These are phyloP conservation scores for Fusarium coffeatum DNA, from an alignment of 2,329 filamentous ascomycete species.

Conservation along the genomic window DNA sequence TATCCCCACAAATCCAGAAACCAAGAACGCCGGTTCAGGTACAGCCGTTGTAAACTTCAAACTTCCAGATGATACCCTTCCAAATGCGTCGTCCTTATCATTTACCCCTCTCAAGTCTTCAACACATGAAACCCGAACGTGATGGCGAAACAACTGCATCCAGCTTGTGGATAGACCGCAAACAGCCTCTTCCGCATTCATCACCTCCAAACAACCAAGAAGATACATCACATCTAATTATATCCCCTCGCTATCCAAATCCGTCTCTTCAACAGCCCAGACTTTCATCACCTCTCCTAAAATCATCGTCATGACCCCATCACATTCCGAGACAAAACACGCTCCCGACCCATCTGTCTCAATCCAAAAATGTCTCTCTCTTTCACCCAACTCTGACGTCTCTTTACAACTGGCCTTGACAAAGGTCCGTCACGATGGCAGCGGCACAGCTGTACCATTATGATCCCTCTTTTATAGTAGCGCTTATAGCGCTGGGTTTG, in stretches of 20 bases:
- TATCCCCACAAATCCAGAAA: neutral
- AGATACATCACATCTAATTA: neutral
- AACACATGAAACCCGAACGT: too few relatives aligned
- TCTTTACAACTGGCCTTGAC: neutral
- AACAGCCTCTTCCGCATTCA: conserved; percentile 26
- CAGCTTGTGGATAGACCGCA: conserved; percentile 17
- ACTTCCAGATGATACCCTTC: too few relatives aligned
- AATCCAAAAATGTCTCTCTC: conserved; percentile 17
- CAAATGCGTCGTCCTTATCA: neutral
- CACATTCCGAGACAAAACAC: conserved; percentile 17
- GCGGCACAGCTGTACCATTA: conserved; percentile 57
- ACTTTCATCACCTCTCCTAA: neutral
- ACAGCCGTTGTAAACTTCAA: neutral
- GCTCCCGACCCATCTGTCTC: neutral
- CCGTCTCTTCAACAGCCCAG: neutral
- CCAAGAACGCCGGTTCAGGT: neutral
- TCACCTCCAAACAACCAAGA: neutral
- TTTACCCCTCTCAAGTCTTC: too few relatives aligned
- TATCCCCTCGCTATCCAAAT: neutral
- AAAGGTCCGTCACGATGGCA: conserved; percentile 8
- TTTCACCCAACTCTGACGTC: neutral
- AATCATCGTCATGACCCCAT: neutral
- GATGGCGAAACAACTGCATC: conserved; percentile 3
- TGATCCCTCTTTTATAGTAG: conserved; percentile 56
- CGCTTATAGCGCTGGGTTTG: conserved; percentile 54